Percentiles rank a stretch among this genome's conserved stretches.
phyloP scores from a whole-genome alignment of 148 eudicot genomes.

The Vaccinium myrtillus region DNA sequence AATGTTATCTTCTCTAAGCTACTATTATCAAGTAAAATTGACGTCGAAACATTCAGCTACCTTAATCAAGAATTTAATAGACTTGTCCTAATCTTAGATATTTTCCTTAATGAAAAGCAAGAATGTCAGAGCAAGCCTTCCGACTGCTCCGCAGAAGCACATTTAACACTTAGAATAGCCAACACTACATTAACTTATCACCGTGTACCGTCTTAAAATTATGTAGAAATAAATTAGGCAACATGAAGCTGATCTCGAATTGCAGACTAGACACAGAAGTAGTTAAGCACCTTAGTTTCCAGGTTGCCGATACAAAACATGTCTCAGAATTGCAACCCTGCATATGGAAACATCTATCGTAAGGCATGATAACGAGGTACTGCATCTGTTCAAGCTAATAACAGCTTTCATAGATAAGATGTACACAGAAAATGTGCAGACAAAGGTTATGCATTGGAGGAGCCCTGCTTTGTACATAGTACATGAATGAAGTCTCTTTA shows the following conservation, averaged over 20 bases:
- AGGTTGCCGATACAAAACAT: constrained; percentile 55
- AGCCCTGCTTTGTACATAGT: background rate
- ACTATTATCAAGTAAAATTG: background rate
- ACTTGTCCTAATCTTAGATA: background rate
- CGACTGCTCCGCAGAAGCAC: background rate
- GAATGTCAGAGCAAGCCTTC: background rate
- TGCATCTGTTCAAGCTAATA: background rate
- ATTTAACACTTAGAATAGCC: background rate
- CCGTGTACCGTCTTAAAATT: background rate
- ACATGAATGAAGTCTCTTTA: background rate
- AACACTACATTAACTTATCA: background rate
- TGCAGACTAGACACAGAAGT: background rate
- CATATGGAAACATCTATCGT: constrained; percentile 11
- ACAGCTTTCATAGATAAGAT: background rate
- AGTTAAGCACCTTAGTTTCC: constrained; percentile 69
- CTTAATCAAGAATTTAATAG: background rate
- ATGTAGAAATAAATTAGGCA: background rate
- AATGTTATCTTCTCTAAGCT: background rate
- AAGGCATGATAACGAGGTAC: constrained; percentile 4
- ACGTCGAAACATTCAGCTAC: background rate
- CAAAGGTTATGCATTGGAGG: background rate
- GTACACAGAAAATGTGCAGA: background rate
- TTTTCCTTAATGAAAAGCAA: background rate
- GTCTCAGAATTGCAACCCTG: constrained; percentile 51
- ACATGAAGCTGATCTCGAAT: constrained; percentile 9